phyloP scores from a whole-genome alignment of 2,329 filamentous ascomycete genomes.

The Coniochaeta sp. region DNA sequence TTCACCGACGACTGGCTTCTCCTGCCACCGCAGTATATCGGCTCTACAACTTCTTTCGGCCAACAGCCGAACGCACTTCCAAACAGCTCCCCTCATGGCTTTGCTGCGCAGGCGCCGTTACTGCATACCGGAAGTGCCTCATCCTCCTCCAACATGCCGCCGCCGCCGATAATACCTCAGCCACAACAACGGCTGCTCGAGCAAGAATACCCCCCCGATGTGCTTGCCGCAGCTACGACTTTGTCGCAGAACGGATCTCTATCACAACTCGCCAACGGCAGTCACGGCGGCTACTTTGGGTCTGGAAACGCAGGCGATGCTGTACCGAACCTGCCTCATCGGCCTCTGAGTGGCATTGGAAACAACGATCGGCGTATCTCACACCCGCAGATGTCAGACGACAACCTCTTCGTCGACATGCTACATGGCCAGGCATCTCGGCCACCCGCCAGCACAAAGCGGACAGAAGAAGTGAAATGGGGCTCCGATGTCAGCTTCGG shows the following conservation, averaged over 20 bases:
- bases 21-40: constrained; percentile 58
- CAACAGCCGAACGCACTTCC: constrained; percentile 34
- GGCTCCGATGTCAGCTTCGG: constrained; percentile 63
- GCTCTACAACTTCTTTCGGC: constrained; percentile 56
- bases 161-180: constrained; percentile 9
- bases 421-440: constrained; percentile 24
- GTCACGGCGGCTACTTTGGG: constrained; percentile 13
- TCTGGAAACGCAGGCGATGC: constrained; percentile 21
- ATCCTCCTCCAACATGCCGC: constrained; percentile 13
- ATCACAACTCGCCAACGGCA: constrained; percentile 17
- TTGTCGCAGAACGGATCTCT: constrained; percentile 37
- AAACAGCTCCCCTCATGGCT: constrained; percentile 15
- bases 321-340: constrained; percentile 33
- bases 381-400: constrained; percentile 16
- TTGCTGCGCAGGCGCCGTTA: constrained; percentile 15
- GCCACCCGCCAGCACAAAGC: constrained; percentile 9
- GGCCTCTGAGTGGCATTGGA: constrained; percentile 33
- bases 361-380: constrained; percentile 27
- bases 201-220: constrained; percentile 40
- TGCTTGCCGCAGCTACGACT: constrained; percentile 47
- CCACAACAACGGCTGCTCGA: constrained; percentile 11
- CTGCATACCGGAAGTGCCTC: constrained; percentile 16
- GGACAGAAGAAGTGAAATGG: constrained; percentile 47
- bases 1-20: constrained; percentile 44
- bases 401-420: constrained; percentile 32